Evolutionary conservation across 2,329 filamentous ascomycete species (phyloP).

Genomic region (Monilinia fructigena): DNA sequence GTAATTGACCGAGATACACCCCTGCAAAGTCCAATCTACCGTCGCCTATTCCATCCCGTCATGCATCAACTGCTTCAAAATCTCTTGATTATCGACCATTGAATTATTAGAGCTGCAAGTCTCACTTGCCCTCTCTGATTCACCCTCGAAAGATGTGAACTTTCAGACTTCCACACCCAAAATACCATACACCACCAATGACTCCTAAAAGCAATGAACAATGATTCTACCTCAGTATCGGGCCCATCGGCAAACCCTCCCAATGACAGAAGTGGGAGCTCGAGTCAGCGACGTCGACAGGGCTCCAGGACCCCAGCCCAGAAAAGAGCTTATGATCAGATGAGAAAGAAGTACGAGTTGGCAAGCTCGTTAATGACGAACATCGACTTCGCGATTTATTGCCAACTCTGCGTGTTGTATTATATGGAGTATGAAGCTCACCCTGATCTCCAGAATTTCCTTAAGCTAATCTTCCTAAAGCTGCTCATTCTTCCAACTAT

Average conservation of each 20-base stretch:
- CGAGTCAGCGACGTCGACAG: constrained; percentile 17
- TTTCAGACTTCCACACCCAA: constrained; percentile 19
- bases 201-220: constrained; percentile 48
- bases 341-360: constrained; percentile 56
- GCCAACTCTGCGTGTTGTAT: constrained; percentile 64
- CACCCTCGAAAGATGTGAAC: constrained; percentile 31
- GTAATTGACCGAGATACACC: not conserved
- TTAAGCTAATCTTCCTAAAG: constrained; percentile 42
- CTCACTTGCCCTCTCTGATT: constrained; percentile 11
- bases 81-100: constrained; percentile 2
- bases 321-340: constrained; percentile 43
- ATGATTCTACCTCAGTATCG: constrained; percentile 46
- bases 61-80: constrained; percentile 13
- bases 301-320: constrained; percentile 29
- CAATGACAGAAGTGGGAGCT: constrained; percentile 16
- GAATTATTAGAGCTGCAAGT: constrained; percentile 14
- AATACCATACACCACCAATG: constrained; percentile 34
- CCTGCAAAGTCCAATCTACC: constrained; percentile 8
- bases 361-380: constrained; percentile 59
- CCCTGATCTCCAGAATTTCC: not conserved
- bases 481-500: constrained; percentile 63
- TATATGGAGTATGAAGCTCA: constrained; percentile 63
- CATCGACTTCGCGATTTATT: constrained; percentile 62
- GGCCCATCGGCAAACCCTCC: constrained; percentile 33
- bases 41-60: constrained; percentile 13